phyloP scores from a whole-genome alignment of 2,329 filamentous ascomycete species.

The Periconia digitata region DNA sequence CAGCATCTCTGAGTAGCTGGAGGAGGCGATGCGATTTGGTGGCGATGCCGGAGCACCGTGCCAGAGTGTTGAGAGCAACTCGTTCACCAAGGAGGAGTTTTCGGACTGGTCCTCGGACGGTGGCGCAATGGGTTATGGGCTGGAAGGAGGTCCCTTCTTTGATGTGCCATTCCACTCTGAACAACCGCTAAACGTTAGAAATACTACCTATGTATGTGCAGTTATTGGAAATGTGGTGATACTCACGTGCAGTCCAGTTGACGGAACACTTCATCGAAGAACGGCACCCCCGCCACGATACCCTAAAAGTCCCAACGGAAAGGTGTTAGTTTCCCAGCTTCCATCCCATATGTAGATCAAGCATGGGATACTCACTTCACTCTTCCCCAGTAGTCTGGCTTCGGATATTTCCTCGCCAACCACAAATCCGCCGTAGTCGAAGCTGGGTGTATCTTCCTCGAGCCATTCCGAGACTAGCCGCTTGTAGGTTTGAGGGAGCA shows the following conservation, averaged over 20 bases:
- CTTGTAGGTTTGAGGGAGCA: constrained; percentile 86
- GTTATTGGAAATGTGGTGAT: background rate
- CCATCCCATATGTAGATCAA: too few species aligned
- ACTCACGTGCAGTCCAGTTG: constrained; percentile 80
- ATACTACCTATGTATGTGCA: background rate
- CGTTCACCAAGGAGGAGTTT: constrained; percentile 88
- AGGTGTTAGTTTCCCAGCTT: too few species aligned
- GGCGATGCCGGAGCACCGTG: constrained; percentile 88
- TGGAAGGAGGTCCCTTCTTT: constrained; percentile 72
- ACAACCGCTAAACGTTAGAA: background rate
- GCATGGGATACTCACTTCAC: constrained; percentile 52
- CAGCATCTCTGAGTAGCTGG: constrained; percentile 57
- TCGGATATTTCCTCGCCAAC: constrained; percentile 68
- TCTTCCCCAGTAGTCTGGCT: constrained; percentile 59
- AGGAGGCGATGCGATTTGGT: constrained; percentile 60
- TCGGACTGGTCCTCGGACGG: constrained; percentile 80
- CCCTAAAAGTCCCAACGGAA: too few species aligned
- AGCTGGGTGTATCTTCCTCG: constrained; percentile 92
- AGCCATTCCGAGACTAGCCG: constrained; percentile 80
- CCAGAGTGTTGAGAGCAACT: constrained; percentile 87
- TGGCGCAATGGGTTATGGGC: constrained; percentile 66
- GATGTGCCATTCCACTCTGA: constrained; percentile 80
- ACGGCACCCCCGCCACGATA: constrained; percentile 86
- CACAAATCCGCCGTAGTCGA: constrained; percentile 97
- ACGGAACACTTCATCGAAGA: constrained; percentile 89